Base-by-base conservation (phyloP, 371 early-diverging fungal genomes). In the Mortierella sp. region DNA sequence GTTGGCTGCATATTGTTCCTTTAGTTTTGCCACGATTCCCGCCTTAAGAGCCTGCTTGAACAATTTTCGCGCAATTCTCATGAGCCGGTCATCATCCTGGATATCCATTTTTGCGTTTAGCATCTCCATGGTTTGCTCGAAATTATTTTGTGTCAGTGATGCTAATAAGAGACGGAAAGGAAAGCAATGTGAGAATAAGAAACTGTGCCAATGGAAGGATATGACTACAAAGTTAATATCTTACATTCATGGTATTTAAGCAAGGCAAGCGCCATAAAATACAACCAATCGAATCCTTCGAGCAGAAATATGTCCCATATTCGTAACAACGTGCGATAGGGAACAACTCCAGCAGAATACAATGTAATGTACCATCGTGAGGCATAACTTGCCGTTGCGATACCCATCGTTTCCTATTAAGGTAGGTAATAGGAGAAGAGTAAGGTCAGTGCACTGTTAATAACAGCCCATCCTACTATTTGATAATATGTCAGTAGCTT, bases 301-400 rank as follows among this genome's bases (percentile, higher is more conserved):
- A 92, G 60, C 58, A 89, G 84, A 52, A 90, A 84, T 19, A 85
- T 76, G 74, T 92, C 92, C 92, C 91, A 92, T 47, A 92, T 89
- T 43, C 92, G 72, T 28, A 92, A 65, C 52, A 90, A 57, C 3
- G 89, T 88, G 36, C 89, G 89, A 65, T 89, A 87, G 11, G 83
- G 84, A 8, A 92, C 84, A 3, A 90, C 87, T 28, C 89, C 90
- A 22, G 87, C 90, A 10, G 90, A 74, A 69, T 89, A 92, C 28
- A 92, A 75, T 0, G 92, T 92, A 43, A 90, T 89, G 47, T 90
- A 92, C 92, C 92, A 92, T 28, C 88, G 86, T 1, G 91, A 90
- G 6, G 91, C 86, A 79, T 89, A 92, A 13, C 87, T 84, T 16
- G 86, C 86, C 10, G 86, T 89, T 0, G 84, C 76, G 41, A 91